Evolutionary conservation across 345 rosid species (phyloP).

Genomic region (Lumnitzera littorea): DNA sequence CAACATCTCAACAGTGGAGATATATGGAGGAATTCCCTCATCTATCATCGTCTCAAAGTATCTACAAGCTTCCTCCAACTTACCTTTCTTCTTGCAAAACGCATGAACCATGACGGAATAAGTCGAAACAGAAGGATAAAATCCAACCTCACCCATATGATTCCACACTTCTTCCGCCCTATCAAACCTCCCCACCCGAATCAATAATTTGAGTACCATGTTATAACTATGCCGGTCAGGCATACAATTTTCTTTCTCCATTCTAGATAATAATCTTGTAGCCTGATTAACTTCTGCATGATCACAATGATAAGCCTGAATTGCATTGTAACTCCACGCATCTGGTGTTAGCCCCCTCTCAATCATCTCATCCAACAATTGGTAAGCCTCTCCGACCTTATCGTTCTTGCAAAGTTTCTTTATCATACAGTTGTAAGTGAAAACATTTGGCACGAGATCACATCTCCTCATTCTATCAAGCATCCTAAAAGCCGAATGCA

Average conservation of each 20-base stretch:
- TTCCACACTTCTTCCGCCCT: conserved; percentile 67
- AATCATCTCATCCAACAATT: conserved; percentile 62
- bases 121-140: conserved; percentile 74
- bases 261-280: conserved; percentile 51
- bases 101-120: conserved; percentile 81
- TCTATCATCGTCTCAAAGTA: conserved; percentile 94
- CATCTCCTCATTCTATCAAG: conserved; percentile 68
- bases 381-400: conserved; percentile 63
- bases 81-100: conserved; percentile 64
- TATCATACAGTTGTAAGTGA: conserved; percentile 66
- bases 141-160: conserved; percentile 50
- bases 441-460: conserved; percentile 62
- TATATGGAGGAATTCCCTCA: conserved; percentile 82
- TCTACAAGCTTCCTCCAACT: conserved; percentile 70
- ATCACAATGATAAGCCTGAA: conserved; percentile 70
- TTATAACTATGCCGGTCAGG: conserved; percentile 73
- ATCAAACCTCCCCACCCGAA: conserved; percentile 73
- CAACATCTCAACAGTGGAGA: conserved; percentile 63
- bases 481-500: conserved; percentile 61
- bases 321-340: conserved; percentile 75
- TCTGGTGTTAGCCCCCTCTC: conserved; percentile 48
- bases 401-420: conserved; percentile 63
- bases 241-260: conserved; percentile 44
- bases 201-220: conserved; percentile 65
- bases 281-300: conserved; percentile 67